Evolutionary conservation across 306 rosid species (phyloP).

Genomic region (Quillaja saponaria): DNA sequence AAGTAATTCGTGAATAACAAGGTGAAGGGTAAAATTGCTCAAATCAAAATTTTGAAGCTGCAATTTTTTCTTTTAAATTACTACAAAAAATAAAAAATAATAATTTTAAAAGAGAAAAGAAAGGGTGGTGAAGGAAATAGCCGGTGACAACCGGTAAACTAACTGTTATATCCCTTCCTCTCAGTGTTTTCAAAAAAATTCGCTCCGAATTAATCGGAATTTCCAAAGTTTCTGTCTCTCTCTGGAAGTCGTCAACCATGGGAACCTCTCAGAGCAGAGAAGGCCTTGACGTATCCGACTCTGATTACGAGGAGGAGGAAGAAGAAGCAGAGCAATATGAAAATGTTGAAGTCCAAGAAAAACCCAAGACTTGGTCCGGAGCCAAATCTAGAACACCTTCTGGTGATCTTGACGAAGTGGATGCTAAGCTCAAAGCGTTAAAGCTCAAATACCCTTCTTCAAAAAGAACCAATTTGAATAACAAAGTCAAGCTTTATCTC

Average conservation of each 20-base stretch:
- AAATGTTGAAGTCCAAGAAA: constrained; percentile 31
- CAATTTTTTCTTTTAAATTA: no score
- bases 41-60: no score
- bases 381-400: constrained; percentile 22
- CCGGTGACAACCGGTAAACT: constrained; percentile 28
- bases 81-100: no score
- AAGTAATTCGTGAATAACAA: no score
- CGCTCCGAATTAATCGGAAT: neutral
- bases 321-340: constrained; percentile 39
- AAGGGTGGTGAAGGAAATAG: neutral
- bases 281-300: constrained; percentile 49
- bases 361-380: constrained; percentile 17
- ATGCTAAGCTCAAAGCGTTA: constrained; percentile 65
- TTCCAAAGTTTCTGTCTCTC: no score
- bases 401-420: constrained; percentile 56
- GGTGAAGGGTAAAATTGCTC: no score
- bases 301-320: constrained; percentile 51
- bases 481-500: constrained; percentile 83
- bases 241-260: constrained; percentile 36
- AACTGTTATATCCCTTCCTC: no score
- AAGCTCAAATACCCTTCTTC: constrained; percentile 70
- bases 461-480: constrained; percentile 37
- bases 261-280: constrained; percentile 90
- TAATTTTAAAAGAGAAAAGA: no score
- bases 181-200: no score